Conservation (phyloP, 2,329 filamentous ascomycete species). For the Ceratocystis lukuohia region DNA sequence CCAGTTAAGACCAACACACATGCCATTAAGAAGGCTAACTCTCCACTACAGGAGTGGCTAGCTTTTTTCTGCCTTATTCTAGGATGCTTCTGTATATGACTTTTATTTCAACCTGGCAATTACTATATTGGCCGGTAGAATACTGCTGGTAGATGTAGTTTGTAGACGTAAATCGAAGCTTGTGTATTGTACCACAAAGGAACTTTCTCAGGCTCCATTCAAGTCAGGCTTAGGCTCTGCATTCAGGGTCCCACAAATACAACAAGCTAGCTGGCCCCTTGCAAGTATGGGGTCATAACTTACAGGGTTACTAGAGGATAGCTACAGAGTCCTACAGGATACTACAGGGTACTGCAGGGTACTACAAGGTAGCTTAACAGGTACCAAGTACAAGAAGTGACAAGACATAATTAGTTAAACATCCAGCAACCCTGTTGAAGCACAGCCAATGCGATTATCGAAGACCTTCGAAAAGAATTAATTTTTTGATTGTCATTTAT, state of each 20-base stretch:
- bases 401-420: not conserved
- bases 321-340: not conserved
- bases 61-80: not conserved
- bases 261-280: not conserved
- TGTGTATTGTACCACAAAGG: not conserved
- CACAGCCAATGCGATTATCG: not conserved
- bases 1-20: not conserved
- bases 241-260: not conserved
- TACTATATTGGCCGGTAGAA: not conserved
- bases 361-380: not conserved
- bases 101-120: not conserved
- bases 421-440: not conserved
- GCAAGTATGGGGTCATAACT: not conserved
- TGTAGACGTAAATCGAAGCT: not conserved
- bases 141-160: not conserved
- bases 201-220: not conserved
- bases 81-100: too few species aligned
- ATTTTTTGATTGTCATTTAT: not conserved
- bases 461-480: not conserved
- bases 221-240: not conserved
- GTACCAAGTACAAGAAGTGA: not conserved
- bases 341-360: not conserved
- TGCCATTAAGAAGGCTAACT: not conserved
- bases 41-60: not conserved
- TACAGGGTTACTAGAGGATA: not conserved